Percentiles rank a stretch among this genome's conserved stretches.
These are phyloP conservation scores for Taxillus chinensis DNA, from an alignment of 164 flowering plant genomes.

Conservation along the genomic window DNA sequence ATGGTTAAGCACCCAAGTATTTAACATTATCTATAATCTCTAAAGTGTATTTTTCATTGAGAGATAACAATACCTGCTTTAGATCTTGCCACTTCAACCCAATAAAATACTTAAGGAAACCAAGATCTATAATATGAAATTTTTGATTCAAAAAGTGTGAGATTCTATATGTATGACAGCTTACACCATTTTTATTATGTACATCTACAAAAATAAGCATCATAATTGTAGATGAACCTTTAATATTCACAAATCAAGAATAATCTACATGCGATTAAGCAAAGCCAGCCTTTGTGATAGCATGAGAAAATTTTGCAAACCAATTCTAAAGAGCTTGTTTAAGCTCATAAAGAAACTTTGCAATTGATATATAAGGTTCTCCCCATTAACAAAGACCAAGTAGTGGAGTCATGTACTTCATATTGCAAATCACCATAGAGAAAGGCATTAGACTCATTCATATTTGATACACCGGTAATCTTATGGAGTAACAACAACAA, in stretches of 20 bases:
- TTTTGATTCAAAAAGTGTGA: not conserved
- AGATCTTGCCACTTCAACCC: constrained; percentile 3
- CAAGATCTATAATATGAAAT: constrained; percentile 2
- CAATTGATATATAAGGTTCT: not conserved
- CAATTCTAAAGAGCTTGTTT: not conserved
- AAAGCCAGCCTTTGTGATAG: not conserved
- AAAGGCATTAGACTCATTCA: not conserved
- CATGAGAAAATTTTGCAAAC: not conserved
- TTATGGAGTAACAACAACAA: not conserved
- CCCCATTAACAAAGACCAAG: not conserved
- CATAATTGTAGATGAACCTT: constrained; percentile 1
- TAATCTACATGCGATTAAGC: not conserved
- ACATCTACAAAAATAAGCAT: not conserved
- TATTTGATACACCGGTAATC: not conserved
- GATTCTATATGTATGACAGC: not conserved
- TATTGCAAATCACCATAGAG: not conserved
- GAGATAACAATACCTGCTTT: not conserved
- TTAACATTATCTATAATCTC: not conserved
- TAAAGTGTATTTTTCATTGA: constrained; percentile 1
- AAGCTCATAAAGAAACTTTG: not conserved
- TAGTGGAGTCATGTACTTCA: not conserved
- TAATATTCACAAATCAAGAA: not conserved
- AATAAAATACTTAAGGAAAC: not conserved
- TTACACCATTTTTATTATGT: not conserved
- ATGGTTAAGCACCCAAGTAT: not conserved